These are phyloP conservation scores for Leishmania guyanensis DNA, from an alignment of 208 protist genomes.

Conservation along the genomic window DNA sequence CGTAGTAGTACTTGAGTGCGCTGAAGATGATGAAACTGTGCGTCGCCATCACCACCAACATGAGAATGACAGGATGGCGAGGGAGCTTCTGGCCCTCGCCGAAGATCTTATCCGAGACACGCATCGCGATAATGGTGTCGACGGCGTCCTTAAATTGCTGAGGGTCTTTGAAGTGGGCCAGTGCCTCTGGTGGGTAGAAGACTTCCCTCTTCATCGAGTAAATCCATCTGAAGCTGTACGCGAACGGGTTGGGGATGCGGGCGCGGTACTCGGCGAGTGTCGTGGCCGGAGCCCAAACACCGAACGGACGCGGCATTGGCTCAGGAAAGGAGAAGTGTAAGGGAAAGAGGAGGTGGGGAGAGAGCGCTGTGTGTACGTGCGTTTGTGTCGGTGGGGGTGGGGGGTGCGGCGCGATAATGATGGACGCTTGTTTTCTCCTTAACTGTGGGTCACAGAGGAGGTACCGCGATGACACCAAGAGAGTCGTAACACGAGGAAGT, in stretches of 20 bases:
- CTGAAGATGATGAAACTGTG: conserved; percentile 51
- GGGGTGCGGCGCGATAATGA: background rate
- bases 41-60: conserved; percentile 41
- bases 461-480: background rate
- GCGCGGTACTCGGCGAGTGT: conserved; percentile 84
- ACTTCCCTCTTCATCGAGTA: conserved; percentile 64
- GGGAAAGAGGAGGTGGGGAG: background rate
- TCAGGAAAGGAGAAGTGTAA: background rate
- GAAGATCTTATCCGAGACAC: conserved; percentile 83
- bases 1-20: conserved; percentile 76
- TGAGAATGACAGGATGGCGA: conserved; percentile 46
- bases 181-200: conserved; percentile 83
- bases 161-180: conserved; percentile 87
- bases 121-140: conserved; percentile 80
- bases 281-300: conserved; percentile 84
- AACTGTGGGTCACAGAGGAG: background rate
- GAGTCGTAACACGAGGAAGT: background rate
- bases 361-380: background rate
- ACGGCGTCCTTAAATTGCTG: conserved; percentile 88
- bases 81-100: conserved; percentile 83
- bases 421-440: background rate
- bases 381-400: background rate
- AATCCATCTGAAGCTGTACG: conserved; percentile 58
- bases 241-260: conserved; percentile 61
- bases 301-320: conserved; percentile 85